Evolutionary conservation across 2,329 filamentous ascomycete genomes (phyloP), one percentile per base, ranked within the genome.

Genomic region (Fusarium falciforme): DNA sequence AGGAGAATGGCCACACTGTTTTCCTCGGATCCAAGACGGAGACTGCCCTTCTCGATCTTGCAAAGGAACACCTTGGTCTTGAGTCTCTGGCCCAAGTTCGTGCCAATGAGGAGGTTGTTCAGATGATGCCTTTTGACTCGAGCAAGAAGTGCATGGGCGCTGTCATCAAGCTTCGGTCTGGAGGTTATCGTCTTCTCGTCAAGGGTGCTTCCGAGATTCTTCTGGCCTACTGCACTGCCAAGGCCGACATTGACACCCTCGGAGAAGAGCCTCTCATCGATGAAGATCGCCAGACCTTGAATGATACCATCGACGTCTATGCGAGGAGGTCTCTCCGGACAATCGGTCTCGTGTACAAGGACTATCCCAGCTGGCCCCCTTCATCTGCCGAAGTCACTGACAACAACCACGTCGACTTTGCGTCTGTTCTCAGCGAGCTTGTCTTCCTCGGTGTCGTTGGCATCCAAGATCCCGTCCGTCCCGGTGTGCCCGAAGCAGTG

Each of bases 111-210:
- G 77, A 85, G 7, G 71, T 85, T 0, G 80, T 85, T 4, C 85
- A 88, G 61, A 84, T 87, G 77, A 84, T 88, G 73, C 87, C 87
- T 0, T 89, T 89, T 72, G 86, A 89, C 76, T 88, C 87, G 1
- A 76, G 78, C 58, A 85, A 85, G 73, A 89, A 89, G 76, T 89
- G 84, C 72, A 90, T 89, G 87, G 88, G 83, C 10, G 85, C 85
- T 7, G 87, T 89, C 11, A 81, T 89, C 70, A 85, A 84, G 74
- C 81, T 86, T 38, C 55, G 35, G 0, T 40, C 55, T 12, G 55
- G 35, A 9, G 55, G 10, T 4, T 58, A 38, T 1, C 55, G 55
- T 6, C 33, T 58, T n/a, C 33, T 58, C 2, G 33, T 58, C 16
- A 58, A 58, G 33, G 55, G 55, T 27, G 55, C 55, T 58, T 58